Conservation (phyloP, 2,329 filamentous ascomycete species). For the Talaromyces sp. region DNA sequence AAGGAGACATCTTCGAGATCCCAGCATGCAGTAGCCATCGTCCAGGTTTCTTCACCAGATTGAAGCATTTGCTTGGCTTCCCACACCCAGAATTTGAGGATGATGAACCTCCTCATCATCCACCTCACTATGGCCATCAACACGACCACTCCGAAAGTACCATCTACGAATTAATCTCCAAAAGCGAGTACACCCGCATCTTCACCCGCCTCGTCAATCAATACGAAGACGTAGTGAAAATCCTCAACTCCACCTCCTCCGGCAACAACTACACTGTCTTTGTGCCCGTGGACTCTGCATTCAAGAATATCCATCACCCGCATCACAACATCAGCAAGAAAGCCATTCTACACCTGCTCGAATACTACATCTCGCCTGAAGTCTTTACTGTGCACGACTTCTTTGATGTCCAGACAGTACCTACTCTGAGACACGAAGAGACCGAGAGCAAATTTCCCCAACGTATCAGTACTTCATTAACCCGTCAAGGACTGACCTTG, state of each 20-base stretch:
- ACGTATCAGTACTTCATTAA: slow-evolving; percentile 64
- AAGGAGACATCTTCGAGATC: neutral
- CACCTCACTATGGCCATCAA: slow-evolving; percentile 11
- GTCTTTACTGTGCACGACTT: slow-evolving; percentile 62
- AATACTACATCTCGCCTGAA: slow-evolving; percentile 68
- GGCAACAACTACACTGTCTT: slow-evolving; percentile 69
- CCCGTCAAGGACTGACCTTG: slow-evolving; percentile 59
- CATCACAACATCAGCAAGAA: slow-evolving; percentile 64
- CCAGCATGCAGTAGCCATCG: neutral
- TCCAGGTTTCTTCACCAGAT: slow-evolving; percentile 7
- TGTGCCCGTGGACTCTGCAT: slow-evolving; percentile 69
- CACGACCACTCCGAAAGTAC: slow-evolving; percentile 57
- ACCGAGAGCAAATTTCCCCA: slow-evolving; percentile 62
- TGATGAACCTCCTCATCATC: neutral
- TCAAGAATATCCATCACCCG: slow-evolving; percentile 57
- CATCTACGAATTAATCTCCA: slow-evolving; percentile 71
- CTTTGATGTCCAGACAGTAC: slow-evolving; percentile 65
- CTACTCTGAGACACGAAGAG: slow-evolving; percentile 57
- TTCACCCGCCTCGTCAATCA: slow-evolving; percentile 68
- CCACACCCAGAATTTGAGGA: neutral
- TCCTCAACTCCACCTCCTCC: slow-evolving; percentile 61
- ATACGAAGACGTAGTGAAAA: slow-evolving; percentile 63
- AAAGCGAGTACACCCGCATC: slow-evolving; percentile 68
- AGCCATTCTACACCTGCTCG: slow-evolving; percentile 60
- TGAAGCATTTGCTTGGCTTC: slow-evolving; percentile 7